Evolutionary conservation across 2,329 filamentous ascomycete genomes (phyloP), one percentile per base, ranked within the genome.

Genomic region (Trichoderma lentiforme): DNA sequence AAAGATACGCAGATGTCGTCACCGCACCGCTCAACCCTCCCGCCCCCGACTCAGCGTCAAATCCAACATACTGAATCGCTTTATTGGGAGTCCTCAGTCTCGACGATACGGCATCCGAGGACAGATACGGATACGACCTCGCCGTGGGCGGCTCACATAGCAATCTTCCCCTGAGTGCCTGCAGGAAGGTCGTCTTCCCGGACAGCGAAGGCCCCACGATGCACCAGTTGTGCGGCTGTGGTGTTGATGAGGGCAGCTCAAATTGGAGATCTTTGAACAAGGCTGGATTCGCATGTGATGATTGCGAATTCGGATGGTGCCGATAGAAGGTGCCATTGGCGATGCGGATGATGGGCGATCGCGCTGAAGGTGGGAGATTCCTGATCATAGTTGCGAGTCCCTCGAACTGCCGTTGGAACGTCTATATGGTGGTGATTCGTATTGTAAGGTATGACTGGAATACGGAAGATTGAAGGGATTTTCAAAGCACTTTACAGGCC

Each of bases 51-150:
- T 95, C 92, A 2, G 89, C 90, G 78, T 94, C 93, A 78, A 98
- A 98, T 0, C 96, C 95, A 11, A 98, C 94, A 84, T 97, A 95
- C 76, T 91, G 91, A 72, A 99, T 92, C 0, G 94, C 94, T 74
- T 86, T 86, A 14, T 85, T 85, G 0, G 92, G 89, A 67, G 84
- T 87, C 58, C 88, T 86, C 62, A 93, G 80, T 3, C 85, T 83
- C 26, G 83, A 76, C 3, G 87, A 83, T 7, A 93, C 86, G 6
- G 87, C 85, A 62, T 88, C 86, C 3, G 87, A 89, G 15, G 91
- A 87, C 2, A 98, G 87, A 78, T 92, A 93, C 0, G 96, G 96
- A 78, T 91, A 98, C 7, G 90, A 89, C 60, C 95, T 88, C 2
- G 93, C 91, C 4, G 85, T 87, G 0, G 94, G 91, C 5, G 95